Base-by-base conservation (phyloP, 495 filamentous ascomycete genomes). In the Neurospora hispaniola region DNA sequence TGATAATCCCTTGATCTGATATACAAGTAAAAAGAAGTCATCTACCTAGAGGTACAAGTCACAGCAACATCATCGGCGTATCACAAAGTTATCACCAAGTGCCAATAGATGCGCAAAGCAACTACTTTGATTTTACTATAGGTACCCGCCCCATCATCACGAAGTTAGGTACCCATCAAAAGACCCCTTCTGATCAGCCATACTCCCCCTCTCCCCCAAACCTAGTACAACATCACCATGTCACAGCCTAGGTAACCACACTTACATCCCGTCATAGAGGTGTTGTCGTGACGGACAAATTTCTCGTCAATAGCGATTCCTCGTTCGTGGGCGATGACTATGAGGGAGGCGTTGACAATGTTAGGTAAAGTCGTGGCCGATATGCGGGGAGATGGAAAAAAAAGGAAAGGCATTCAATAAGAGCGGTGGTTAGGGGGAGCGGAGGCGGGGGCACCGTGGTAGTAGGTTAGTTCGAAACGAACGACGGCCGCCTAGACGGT, bases 321-420 rank as follows among this genome's bases (percentile, higher is more conserved):
- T 70, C 90, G 88, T 74, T 92, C 89, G 71, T 86, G 86, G 42
- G 90, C 89, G 20, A 93, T 84, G 71, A 91, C 27, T 27, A 27
- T 27, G 1, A 31, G 82, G 27, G 88, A 86, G 1, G 91, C 91
- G 75, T 93, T 92, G 73, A 93, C 90, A 48, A 93, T 91, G 81
- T 92, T 93, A 74, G 27, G 27, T 3, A 31, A 93, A 88, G 73
- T 91, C 89, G 41, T 89, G 76, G 3, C 86, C 88, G 69, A 86
- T 88, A 0, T 82, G 78, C 72, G 86, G 86, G 71, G 84, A 86
- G 76, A 92, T 89, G 10, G 86, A 2, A 31, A 82, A 3, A 83
- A 82, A 12, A 90, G 83, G n/a, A n/a, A 16, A 93, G 83, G 0
- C 91, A 90, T 78, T 91, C 92, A 75, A 92, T 86, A 4, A 93